phyloP scores from a whole-genome alignment of 1,284 basidiomycete species.

The Trichosporon sp. region DNA sequence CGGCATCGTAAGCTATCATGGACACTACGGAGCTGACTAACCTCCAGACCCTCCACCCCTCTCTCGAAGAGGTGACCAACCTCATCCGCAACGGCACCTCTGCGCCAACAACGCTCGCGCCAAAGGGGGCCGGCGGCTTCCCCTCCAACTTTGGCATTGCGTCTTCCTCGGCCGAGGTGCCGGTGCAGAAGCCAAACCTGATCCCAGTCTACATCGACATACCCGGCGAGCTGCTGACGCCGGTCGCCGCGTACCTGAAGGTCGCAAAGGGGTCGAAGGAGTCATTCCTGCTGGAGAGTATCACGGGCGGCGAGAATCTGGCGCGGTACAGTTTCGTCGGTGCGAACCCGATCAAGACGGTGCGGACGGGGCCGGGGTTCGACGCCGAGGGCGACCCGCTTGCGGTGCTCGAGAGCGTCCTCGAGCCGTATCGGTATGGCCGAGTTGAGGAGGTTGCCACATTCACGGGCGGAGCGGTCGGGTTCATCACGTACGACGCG shows the following conservation, averaged over 20 bases:
- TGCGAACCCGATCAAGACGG: constrained; percentile 89
- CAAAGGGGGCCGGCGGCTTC: constrained; percentile 25
- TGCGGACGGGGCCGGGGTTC: constrained; percentile 80
- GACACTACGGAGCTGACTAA: neutral
- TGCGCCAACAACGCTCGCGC: constrained; percentile 34
- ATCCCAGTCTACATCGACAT: constrained; percentile 87
- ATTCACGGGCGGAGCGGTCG: constrained; percentile 94
- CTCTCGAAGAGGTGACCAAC: constrained; percentile 34
- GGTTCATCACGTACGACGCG: constrained; percentile 95
- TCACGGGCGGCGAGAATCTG: constrained; percentile 82
- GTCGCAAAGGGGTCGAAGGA: constrained; percentile 86
- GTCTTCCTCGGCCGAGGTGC: constrained; percentile 9
- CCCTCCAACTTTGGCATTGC: constrained; percentile 25
- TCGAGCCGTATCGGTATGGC: constrained; percentile 81
- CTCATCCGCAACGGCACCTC: constrained; percentile 29
- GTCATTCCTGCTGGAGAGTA: constrained; percentile 88
- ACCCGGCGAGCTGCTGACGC: constrained; percentile 92
- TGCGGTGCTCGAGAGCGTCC: constrained; percentile 73
- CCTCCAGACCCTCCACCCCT: constrained; percentile 18
- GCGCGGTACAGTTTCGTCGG: constrained; percentile 96
- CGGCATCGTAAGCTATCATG: neutral
- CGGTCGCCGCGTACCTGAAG: constrained; percentile 92
- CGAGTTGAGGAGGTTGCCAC: constrained; percentile 85
- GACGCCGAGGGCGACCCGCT: constrained; percentile 84
- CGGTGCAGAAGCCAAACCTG: constrained; percentile 30